Evolutionary conservation across 2,329 filamentous ascomycete genomes (phyloP), one percentile per base, ranked within the genome.

Genomic region (Claviceps africana): DNA sequence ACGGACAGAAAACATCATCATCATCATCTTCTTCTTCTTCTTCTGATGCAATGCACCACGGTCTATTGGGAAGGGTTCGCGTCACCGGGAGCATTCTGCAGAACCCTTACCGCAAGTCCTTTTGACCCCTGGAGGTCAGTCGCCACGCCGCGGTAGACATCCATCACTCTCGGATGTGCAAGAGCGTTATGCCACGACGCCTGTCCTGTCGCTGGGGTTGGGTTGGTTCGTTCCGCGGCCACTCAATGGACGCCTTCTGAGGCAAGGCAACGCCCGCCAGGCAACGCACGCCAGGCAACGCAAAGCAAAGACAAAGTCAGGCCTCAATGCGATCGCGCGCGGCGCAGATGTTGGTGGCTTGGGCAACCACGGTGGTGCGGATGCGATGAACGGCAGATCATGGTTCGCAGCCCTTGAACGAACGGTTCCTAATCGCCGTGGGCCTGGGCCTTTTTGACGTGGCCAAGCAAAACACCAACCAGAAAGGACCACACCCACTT

Each of bases 341-440:
- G 25, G 22, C 39, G 21, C 22, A 17, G 28, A 33, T 17, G 33
- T 45, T 51, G 54, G 52, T 53, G 54, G 54, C 53, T 56, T 53
- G 52, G 55, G 52, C 47, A 47, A 50, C 31, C 30, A 44, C n/a
- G 50, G 39, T 37, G 47, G 47, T 35, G 40, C 39, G n/a, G n/a
- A n/a, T n/a, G n/a, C 43, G 50, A 54, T 51, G 54, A 57, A 56
- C 54, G 51, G 51, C 51, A 52, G 56, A 56, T 57, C 51, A 50
- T 53, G 47, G 54, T 55, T 57, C 50, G 56, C 50, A 57, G 56
- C 31, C 43, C 43, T 30, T 47, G 49, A 47, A 53, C 39, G 55
- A 55, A 55, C 51, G 42, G 51, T 56, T 55, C 45, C 43, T 42
- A 48, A 51, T 17, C 30, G 35, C 39, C 22, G 30, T 21, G 22